Conservation (phyloP, 2,329 filamentous ascomycete genomes). For the Tolypocladium amazonense region DNA sequence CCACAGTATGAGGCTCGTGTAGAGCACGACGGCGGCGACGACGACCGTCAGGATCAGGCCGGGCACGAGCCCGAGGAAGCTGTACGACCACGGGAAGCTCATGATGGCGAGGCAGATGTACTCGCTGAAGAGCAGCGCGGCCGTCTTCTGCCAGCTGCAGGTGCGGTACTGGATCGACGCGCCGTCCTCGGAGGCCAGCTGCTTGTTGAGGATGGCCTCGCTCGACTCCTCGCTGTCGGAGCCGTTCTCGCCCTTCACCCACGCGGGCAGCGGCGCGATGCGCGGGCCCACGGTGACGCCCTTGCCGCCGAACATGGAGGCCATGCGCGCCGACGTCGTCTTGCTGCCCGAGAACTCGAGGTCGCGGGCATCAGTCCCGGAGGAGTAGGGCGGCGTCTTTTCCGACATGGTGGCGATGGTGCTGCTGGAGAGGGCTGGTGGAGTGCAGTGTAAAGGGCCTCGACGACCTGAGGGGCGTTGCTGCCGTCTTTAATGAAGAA, state of each 20-base stretch:
- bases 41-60: slow-evolving; percentile 73
- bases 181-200: slow-evolving; percentile 66
- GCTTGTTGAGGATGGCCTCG: slow-evolving; percentile 43
- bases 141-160: slow-evolving; percentile 93
- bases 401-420: neutral
- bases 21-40: slow-evolving; percentile 68
- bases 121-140: slow-evolving; percentile 82
- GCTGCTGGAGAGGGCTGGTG: neutral
- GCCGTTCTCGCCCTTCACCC: slow-evolving; percentile 18
- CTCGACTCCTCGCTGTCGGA: slow-evolving; percentile 36
- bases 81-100: slow-evolving; percentile 93
- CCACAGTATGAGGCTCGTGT: slow-evolving; percentile 58
- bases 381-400: neutral
- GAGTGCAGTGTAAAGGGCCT: neutral
- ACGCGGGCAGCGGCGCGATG: slow-evolving; percentile 34
- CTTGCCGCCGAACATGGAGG: slow-evolving; percentile 26
- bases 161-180: slow-evolving; percentile 85
- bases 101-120: slow-evolving; percentile 91
- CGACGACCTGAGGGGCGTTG: neutral
- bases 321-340: slow-evolving; percentile 13
- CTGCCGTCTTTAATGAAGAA: neutral
- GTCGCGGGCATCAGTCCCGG: slow-evolving; percentile 7
- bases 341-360: slow-evolving; percentile 8
- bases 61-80: slow-evolving; percentile 74
- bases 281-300: slow-evolving; percentile 37